Conservation (phyloP, 257 asterid species). For the Solanum rostratum region DNA sequence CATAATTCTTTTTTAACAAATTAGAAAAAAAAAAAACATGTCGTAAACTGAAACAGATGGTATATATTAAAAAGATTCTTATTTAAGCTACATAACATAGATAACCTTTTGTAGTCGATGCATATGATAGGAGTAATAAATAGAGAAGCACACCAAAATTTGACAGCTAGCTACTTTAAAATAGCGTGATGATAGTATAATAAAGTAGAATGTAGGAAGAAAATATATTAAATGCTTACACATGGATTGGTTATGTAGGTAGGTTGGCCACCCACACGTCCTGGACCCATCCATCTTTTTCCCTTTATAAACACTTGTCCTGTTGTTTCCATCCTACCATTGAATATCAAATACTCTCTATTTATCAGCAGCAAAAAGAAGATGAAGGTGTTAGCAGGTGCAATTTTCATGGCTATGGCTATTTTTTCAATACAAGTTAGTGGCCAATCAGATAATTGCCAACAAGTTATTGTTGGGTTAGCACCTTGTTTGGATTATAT, state of each 20-base stretch:
- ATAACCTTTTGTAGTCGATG: not conserved
- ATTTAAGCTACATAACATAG: not conserved
- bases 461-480: slow-evolving; percentile 24
- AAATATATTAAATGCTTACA: not conserved
- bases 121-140: too few species aligned
- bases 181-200: too few species aligned
- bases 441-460: slow-evolving; percentile 36
- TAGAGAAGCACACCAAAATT: not conserved
- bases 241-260: not conserved
- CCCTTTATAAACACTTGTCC: slow-evolving; percentile 7
- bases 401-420: slow-evolving; percentile 3
- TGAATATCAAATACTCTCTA: not conserved
- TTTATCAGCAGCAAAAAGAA: not conserved
- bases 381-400: not conserved
- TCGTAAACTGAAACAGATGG: too few species aligned
- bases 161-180: not conserved
- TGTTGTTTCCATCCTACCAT: not conserved
- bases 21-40: too few species aligned
- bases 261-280: slow-evolving; percentile 31
- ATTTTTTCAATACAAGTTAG: slow-evolving; percentile 2
- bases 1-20: too few species aligned
- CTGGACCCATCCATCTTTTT: not conserved
- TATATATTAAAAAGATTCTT: not conserved
- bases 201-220: not conserved
- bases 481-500: slow-evolving; percentile 50